Evolutionary conservation across 106 monocot genomes (phyloP).

Genomic region (Dendrobium officinale): DNA sequence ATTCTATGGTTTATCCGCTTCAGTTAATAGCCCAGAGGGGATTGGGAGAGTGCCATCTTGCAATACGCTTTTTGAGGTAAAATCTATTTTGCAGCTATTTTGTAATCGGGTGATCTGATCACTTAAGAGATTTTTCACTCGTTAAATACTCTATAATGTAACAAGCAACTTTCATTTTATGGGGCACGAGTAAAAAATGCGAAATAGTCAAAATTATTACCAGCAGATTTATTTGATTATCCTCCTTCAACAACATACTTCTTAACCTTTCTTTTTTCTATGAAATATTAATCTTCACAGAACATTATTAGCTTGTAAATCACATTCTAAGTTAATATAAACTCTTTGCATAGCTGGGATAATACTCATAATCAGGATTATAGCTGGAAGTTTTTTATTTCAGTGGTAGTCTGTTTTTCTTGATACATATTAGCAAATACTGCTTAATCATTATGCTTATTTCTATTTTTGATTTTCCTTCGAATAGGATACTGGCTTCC

Average conservation of each 20-base stretch:
- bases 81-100: not conserved
- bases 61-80: not conserved
- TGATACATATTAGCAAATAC: not conserved
- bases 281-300: not conserved
- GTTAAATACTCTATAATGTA: not conserved
- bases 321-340: not conserved
- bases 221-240: not conserved
- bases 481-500: constrained; percentile 88
- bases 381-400: not conserved
- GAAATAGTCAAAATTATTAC: not conserved
- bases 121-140: not conserved
- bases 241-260: not conserved
- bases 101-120: not conserved
- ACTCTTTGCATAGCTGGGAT: not conserved
- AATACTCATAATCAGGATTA: not conserved
- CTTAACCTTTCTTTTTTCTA: not conserved
- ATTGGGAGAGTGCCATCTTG: not conserved
- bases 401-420: not conserved
- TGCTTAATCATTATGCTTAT: not conserved
- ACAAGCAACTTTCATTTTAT: not conserved
- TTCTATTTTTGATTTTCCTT: constrained; percentile 3
- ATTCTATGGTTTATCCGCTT: not conserved
- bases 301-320: not conserved
- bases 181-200: not conserved
- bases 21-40: not conserved